Evolutionary conservation across 495 filamentous ascomycete species (phyloP).

Genomic region (Hamigera avellanea): DNA sequence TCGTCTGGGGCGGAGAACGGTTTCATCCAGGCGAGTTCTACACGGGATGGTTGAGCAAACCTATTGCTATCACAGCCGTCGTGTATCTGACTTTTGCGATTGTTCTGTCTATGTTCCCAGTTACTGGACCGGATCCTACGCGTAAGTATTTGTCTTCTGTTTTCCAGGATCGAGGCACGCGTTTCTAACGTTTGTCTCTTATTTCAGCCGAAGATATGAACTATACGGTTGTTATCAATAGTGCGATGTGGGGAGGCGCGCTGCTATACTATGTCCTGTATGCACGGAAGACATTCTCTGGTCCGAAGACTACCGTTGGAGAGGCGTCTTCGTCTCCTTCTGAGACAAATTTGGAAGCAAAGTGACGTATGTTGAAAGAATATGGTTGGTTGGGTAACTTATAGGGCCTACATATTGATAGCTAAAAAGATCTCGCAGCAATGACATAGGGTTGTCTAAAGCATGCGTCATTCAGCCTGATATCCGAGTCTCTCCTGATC

Average conservation of each 20-base stretch:
- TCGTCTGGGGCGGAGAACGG: constrained; percentile 45
- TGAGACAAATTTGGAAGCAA: not conserved
- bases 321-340: not conserved
- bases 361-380: no score
- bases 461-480: no score
- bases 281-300: constrained; percentile 61
- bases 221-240: constrained; percentile 54
- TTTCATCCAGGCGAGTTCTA: constrained; percentile 48
- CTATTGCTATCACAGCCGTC: constrained; percentile 40
- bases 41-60: constrained; percentile 35
- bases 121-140: constrained; percentile 37
- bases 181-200: not conserved
- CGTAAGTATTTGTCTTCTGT: constrained; percentile 15
- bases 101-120: constrained; percentile 43
- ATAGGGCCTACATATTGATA: no score
- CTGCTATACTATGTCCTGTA: constrained; percentile 52
- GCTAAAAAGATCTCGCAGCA: no score
- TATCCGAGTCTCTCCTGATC: no score
- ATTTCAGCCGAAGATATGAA: constrained; percentile 43
- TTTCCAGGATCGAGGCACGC: not conserved
- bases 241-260: constrained; percentile 47
- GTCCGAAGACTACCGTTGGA: constrained; percentile 53
- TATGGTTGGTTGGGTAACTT: no score
- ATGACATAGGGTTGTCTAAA: no score
- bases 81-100: constrained; percentile 44